Conservation (phyloP, 805 yeast genomes). For the Candida nonsorbophila region DNA sequence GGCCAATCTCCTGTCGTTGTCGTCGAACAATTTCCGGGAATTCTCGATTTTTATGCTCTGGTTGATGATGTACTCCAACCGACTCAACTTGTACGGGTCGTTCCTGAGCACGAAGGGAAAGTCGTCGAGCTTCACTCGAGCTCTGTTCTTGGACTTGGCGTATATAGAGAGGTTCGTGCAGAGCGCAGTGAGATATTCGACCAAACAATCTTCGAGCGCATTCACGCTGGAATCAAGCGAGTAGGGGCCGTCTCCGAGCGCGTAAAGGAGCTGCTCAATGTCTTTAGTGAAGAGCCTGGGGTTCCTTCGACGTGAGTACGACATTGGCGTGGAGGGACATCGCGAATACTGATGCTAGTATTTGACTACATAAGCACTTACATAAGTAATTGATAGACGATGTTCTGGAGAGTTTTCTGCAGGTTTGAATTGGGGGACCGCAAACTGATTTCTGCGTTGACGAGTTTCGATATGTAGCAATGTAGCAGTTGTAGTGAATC, state of each 20-base stretch:
- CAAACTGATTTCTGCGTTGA: no score
- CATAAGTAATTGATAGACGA: no score
- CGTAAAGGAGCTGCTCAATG: constrained; percentile 34
- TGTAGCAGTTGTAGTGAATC: no score
- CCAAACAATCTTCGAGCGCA: constrained; percentile 33
- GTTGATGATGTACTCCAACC: constrained; percentile 35
- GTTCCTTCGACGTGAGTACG: no score
- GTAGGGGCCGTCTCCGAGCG: constrained; percentile 39
- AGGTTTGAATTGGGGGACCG: no score
- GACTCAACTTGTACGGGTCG: constrained; percentile 37
- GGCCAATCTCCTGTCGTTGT: constrained; percentile 15
- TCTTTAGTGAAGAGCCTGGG: constrained; percentile 36
- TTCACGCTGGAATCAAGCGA: constrained; percentile 32
- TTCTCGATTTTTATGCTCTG: constrained; percentile 30
- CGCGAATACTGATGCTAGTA: no score
- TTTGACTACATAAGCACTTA: no score
- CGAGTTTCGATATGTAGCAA: no score
- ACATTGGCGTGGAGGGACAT: no score
- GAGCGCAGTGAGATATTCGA: constrained; percentile 31
- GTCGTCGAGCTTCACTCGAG: constrained; percentile 37
- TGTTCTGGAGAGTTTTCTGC: no score
- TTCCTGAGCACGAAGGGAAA: constrained; percentile 35
- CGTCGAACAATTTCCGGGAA: constrained; percentile 38
- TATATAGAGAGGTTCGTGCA: constrained; percentile 25
- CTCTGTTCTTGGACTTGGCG: constrained; percentile 34